phyloP scores from a whole-genome alignment of 768 basidiomycete species.

The Sarcodon sp. region DNA sequence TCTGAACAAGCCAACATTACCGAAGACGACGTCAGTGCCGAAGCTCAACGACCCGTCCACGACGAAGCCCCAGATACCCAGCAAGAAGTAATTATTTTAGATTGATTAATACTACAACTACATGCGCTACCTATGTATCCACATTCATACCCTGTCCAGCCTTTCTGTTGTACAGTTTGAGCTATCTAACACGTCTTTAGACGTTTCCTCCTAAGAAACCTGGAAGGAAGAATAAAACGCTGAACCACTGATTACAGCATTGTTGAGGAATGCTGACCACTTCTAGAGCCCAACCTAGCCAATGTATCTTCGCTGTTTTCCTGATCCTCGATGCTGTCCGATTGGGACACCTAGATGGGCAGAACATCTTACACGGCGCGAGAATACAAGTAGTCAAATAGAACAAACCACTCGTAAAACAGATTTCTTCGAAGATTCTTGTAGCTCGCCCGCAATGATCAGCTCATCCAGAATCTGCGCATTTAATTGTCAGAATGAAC shows the following conservation, averaged over 20 bases:
- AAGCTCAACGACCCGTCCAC: too few species aligned
- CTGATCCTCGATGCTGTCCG: conserved; percentile 75
- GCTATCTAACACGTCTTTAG: neutral
- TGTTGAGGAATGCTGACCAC: conserved; percentile 5
- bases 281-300: conserved; percentile 61
- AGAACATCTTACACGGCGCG: too few species aligned
- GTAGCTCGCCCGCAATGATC: conserved; percentile 86
- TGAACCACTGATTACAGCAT: neutral
- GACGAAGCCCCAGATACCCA: conserved; percentile 4
- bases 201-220: too few species aligned
- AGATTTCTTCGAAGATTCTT: conserved; percentile 77
- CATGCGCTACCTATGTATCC: conserved; percentile 5
- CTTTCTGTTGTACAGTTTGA: neutral
- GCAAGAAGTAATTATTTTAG: too few species aligned
- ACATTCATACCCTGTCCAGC: neutral
- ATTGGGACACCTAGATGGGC: conserved; percentile 62
- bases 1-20: conserved; percentile 37
- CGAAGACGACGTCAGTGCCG: neutral
- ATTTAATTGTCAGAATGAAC: neutral
- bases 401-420: conserved; percentile 44
- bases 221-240: neutral
- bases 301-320: conserved; percentile 76
- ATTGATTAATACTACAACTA: neutral
- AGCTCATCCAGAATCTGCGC: conserved; percentile 80
- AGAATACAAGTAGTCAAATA: neutral